Evolutionary conservation across 2,329 filamentous ascomycete species (phyloP).

Genomic region (Alternaria atra): DNA sequence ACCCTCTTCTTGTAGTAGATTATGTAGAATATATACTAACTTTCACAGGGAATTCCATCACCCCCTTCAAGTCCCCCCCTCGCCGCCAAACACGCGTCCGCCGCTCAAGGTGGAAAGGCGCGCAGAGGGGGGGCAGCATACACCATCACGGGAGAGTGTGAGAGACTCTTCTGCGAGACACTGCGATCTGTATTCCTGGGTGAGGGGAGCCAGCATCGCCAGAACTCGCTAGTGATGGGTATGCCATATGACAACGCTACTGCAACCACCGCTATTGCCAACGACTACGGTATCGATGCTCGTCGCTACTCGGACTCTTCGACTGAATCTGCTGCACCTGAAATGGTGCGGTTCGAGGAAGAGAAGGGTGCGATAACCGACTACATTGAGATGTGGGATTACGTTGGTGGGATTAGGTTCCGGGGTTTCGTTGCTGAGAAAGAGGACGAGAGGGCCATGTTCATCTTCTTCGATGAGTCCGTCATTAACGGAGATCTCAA

Average conservation of each 20-base stretch:
- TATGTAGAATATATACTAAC: constrained; percentile 1
- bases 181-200: constrained; percentile 93
- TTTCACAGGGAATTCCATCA: constrained; percentile 75
- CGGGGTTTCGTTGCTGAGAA: constrained; percentile 82
- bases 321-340: constrained; percentile 47
- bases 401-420: constrained; percentile 83
- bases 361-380: constrained; percentile 58
- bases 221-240: constrained; percentile 89
- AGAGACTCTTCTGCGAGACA: constrained; percentile 99
- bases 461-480: constrained; percentile 84
- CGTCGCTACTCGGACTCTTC: constrained; percentile 29
- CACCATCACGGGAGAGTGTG: constrained; percentile 99
- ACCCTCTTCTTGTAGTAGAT: background rate
- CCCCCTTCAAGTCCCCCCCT: constrained; percentile 90
- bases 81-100: constrained; percentile 54
- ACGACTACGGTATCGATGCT: constrained; percentile 42
- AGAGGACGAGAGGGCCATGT: constrained; percentile 76
- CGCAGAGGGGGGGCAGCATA: constrained; percentile 88
- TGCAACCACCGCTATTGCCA: constrained; percentile 38
- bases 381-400: constrained; percentile 86
- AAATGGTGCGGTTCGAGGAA: constrained; percentile 26
- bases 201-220: constrained; percentile 82
- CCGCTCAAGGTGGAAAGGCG: constrained; percentile 62
- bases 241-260: constrained; percentile 54
- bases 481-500: constrained; percentile 81